Evolutionary conservation across 108 stramenopile species (phyloP).

Genomic region (Asterionellopsis glacialis): DNA sequence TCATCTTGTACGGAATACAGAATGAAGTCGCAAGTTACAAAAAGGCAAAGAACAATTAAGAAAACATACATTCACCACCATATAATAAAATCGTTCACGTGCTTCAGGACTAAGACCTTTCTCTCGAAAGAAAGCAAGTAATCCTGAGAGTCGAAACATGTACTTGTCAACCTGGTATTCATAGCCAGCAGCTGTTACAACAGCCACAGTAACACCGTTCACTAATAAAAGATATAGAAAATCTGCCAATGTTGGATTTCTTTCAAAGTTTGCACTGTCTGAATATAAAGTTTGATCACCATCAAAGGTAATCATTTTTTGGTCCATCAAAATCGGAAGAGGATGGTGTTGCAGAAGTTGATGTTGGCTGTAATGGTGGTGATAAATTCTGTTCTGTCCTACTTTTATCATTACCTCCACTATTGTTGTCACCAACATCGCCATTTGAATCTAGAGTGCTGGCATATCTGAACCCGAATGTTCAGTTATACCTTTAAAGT

Average conservation of each 20-base stretch:
- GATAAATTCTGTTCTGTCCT: not conserved
- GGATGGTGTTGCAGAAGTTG: no score
- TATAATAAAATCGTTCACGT: conserved; percentile 85
- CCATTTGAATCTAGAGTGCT: not conserved
- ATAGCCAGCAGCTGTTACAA: conserved; percentile 94
- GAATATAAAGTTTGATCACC: conserved; percentile 90
- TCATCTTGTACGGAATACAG: no score
- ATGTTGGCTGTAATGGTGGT: not conserved
- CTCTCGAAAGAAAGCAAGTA: conserved; percentile 71
- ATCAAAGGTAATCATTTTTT: conserved; percentile 85
- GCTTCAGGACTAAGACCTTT: conserved; percentile 50
- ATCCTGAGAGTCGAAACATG: conserved; percentile 73
- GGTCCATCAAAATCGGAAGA: conserved; percentile 22
- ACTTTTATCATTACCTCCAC: not conserved
- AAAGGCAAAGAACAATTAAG: conserved; percentile 34
- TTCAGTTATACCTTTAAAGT: no score
- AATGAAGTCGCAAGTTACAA: no score
- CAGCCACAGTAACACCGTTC: conserved; percentile 78
- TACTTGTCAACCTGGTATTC: conserved; percentile 85
- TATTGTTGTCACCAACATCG: conserved; percentile 20
- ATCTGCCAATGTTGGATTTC: conserved; percentile 72
- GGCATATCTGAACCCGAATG: not conserved
- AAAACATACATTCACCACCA: conserved; percentile 93
- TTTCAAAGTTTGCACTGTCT: conserved; percentile 89
- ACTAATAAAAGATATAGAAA: conserved; percentile 66